phyloP scores from a whole-genome alignment of 345 rosid species.

The Bretschneidera sinensis region DNA sequence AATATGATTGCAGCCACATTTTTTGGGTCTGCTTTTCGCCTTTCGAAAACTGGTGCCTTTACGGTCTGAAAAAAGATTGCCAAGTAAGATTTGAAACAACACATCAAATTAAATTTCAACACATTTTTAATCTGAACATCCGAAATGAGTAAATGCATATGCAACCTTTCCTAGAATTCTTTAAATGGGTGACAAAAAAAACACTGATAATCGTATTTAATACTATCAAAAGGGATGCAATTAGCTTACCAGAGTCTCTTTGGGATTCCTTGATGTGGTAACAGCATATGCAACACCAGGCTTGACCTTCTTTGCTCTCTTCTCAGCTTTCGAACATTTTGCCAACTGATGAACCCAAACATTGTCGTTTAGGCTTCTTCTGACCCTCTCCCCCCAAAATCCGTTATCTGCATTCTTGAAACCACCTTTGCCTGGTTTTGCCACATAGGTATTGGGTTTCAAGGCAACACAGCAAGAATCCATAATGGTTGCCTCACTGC shows the following conservation, averaged over 20 bases:
- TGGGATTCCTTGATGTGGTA: slow-evolving; percentile 56
- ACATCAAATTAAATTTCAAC: not conserved
- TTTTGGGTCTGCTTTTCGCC: slow-evolving; percentile 65
- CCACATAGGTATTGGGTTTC: slow-evolving; percentile 34
- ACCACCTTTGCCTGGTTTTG: slow-evolving; percentile 26
- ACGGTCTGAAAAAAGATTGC: slow-evolving; percentile 36
- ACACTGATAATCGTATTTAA: not conserved
- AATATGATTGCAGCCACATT: slow-evolving; percentile 84
- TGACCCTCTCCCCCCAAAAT: slow-evolving; percentile 56
- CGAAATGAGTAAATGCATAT: not conserved
- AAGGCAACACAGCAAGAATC: slow-evolving; percentile 55
- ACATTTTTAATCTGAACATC: not conserved
- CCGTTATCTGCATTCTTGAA: slow-evolving; percentile 35
- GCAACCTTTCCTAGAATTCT: not conserved
- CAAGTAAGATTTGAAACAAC: not conserved
- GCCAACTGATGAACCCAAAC: slow-evolving; percentile 26
- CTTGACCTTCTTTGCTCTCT: slow-evolving; percentile 29
- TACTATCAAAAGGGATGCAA: not conserved
- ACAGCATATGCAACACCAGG: slow-evolving; percentile 58
- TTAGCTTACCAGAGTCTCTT: slow-evolving; percentile 53
- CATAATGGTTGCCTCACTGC: slow-evolving; percentile 35
- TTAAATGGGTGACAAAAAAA: not conserved
- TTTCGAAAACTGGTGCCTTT: slow-evolving; percentile 41
- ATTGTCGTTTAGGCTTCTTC: slow-evolving; percentile 35
- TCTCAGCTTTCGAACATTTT: slow-evolving; percentile 32